Evolutionary conservation across 768 basidiomycete genomes (phyloP), one percentile per base, ranked within the genome.

Genomic region (Cyclocybe cylindracea): DNA sequence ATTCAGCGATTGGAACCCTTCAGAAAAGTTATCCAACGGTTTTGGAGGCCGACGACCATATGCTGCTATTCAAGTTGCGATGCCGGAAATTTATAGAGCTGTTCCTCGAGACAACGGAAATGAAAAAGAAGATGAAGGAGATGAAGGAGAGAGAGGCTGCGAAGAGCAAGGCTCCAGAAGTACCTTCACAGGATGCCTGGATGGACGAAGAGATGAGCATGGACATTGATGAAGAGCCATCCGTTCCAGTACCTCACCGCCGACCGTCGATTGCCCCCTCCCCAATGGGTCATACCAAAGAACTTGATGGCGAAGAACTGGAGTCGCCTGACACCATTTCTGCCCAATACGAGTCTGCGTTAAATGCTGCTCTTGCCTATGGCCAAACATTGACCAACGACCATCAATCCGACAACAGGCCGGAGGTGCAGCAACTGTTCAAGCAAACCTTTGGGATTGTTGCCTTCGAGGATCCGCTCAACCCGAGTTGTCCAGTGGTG

Each of bases 61-160:
- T 90, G 11, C 78, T 94, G 70, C 68, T 80, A n/a, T 89, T 94
- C 75, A 90, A 89, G 66, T 69, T 95, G 59, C 81, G 86, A 19
- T 91, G 91, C 69, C 79, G 91, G 60, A 90, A 87, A 68, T 92
- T 94, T 61, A 84, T 94, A 40, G 92, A 94, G 67, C 78, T 92
- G 29, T 80, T 91, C 10, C 62, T 92, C 58, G 82, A 85, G 57
- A 84, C 89, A 8, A 78, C 83, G 5, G 87, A 86, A 54, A 70
- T 87, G 54, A 82, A 84, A 72, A 86, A 87, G 70, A 77, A 71
- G 58, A 78, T 84, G 71, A 76, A 76, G 52, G 67, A 65, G 31
- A 70, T 63, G 41, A 61, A 58, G 46, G 53, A 70, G 59, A 51
- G 60, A 56, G 59, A 68, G 63, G 54, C 53, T 10, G 64, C 69